Base-by-base conservation (phyloP, 345 rosid genomes). In the Mercurialis annua region DNA sequence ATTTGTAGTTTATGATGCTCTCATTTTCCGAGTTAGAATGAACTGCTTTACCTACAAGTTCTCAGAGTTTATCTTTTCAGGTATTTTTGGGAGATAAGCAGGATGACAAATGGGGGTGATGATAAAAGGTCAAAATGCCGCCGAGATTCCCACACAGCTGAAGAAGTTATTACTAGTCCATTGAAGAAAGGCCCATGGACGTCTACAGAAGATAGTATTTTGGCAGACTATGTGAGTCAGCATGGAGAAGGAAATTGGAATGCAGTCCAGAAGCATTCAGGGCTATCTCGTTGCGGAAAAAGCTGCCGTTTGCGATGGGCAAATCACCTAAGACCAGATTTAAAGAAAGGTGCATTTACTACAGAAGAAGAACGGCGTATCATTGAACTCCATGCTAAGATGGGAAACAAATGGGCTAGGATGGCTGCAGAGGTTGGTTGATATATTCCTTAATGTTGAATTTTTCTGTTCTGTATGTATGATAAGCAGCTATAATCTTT, bases 121-220 rank as follows among this genome's bases (percentile, higher is more conserved):
- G 61, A 47, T 29, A 78, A 61, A 59, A 59, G 57, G 59, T 52
- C 57, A 52, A 78, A 71, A 51, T 31, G 33, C 10, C 58, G 56
- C 20, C 63, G 43, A 44, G 66, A 62, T 17, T 66, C 64, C 17
- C 66, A 64, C 1, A 57, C 65, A 24, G 58, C 40, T 50, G 85
- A 79, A n/a, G 83, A 76, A 56, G 52, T 20, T 62, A 62, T 27
- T 34, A 43, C 10, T 18, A 67, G 46, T 62, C 40, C 53, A 8
- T 18, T 94, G 78, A 91, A 91, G 86, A 94, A 94, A 84, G 99
- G 99, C 51, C 99, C 99, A 20, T 94, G 99, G 99, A 89, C 99
- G 5, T 78, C 99, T n/a, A 74, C 93, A 10, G 98, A 94, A 84
- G 99, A 94, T 75, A 86, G 82, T 26, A 84, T 94, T 72, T 83